A percentile compares a stretch with the other conserved stretches of the same genome.
Evolutionary conservation across 805 yeast genomes (phyloP).

Genomic region (Ogataea degrootiae): DNA sequence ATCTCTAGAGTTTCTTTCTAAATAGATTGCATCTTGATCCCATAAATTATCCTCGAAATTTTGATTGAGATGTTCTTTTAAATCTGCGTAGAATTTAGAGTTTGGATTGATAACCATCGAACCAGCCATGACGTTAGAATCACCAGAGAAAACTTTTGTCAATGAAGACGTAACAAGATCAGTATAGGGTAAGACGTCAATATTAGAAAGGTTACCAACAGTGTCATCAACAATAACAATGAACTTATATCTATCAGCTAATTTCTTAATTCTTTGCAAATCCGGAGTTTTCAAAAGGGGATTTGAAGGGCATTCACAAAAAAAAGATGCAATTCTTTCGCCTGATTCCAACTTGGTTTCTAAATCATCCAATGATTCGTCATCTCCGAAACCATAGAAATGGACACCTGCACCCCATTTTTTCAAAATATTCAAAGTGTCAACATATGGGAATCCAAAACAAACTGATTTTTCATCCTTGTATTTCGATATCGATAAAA

Average conservation of each 20-base stretch:
- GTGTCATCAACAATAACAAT: conserved; percentile 90
- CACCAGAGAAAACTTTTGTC: conserved; percentile 91
- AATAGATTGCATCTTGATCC: conserved; percentile 89
- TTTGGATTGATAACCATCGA: conserved; percentile 72
- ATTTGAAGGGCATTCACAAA: conserved; percentile 93
- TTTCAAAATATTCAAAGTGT: conserved; percentile 76
- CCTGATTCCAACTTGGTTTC: conserved; percentile 59
- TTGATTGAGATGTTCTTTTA: conserved; percentile 47
- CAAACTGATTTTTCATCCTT: conserved; percentile 66
- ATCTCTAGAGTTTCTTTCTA: conserved; percentile 92
- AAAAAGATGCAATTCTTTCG: conserved; percentile 66
- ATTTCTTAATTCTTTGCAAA: conserved; percentile 52
- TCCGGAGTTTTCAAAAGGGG: conserved; percentile 89
- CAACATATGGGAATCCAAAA: conserved; percentile 95
- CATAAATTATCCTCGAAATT: conserved; percentile 74
- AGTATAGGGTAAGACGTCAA: conserved; percentile 75
- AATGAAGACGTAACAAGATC: conserved; percentile 84
- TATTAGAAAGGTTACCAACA: conserved; percentile 83
- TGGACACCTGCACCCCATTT: conserved; percentile 92
- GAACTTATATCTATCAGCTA: conserved; percentile 69
- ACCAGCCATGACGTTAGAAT: conserved; percentile 95
- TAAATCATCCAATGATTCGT: conserved; percentile 57
- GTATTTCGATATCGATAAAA: conserved; percentile 11
- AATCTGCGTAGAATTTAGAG: conserved; percentile 42
- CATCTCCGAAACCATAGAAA: conserved; percentile 83